These are phyloP conservation scores for Pichia sporocuriosa DNA, from an alignment of 805 yeast genomes.

Conservation along the genomic window DNA sequence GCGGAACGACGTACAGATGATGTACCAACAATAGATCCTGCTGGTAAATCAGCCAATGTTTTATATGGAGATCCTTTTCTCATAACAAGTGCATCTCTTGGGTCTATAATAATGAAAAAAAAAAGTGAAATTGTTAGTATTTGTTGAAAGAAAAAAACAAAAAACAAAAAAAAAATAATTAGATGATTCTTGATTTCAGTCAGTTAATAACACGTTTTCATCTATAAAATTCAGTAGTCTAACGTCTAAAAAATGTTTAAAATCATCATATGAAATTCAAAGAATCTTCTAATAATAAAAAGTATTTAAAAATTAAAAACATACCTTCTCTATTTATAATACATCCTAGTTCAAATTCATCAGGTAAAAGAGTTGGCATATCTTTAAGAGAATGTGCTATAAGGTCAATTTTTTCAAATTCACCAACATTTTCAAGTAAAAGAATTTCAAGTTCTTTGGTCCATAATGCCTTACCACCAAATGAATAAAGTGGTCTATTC, in stretches of 20 bases:
- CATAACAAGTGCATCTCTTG: conserved; percentile 88
- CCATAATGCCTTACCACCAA: conserved; percentile 96
- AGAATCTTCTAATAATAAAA: background rate
- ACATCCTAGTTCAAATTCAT: conserved; percentile 84
- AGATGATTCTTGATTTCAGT: conserved; percentile 5
- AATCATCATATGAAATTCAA: background rate
- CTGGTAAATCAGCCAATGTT: conserved; percentile 67
- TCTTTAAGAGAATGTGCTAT: conserved; percentile 93
- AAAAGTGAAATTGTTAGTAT: conserved; percentile 9
- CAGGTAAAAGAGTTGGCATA: conserved; percentile 83
- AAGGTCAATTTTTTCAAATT: conserved; percentile 66
- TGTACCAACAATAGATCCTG: conserved; percentile 85
- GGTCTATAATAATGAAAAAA: conserved; percentile 43
- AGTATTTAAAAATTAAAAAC: conserved; percentile 14
- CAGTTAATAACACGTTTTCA: conserved; percentile 22
- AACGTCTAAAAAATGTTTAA: conserved; percentile 31
- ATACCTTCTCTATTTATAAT: conserved; percentile 65
- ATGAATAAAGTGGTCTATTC: conserved; percentile 79
- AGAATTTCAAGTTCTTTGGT: conserved; percentile 88
- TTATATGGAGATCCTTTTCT: conserved; percentile 55
- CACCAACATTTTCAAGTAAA: conserved; percentile 56
- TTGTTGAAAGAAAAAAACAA: background rate
- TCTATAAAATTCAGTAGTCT: conserved; percentile 32
- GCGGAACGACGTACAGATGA: conserved; percentile 92
- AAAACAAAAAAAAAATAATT: background rate